Evolutionary conservation across 2,329 filamentous ascomycete genomes (phyloP), one percentile per base, ranked within the genome.

Genomic region (Sarocladiaceae sp.): DNA sequence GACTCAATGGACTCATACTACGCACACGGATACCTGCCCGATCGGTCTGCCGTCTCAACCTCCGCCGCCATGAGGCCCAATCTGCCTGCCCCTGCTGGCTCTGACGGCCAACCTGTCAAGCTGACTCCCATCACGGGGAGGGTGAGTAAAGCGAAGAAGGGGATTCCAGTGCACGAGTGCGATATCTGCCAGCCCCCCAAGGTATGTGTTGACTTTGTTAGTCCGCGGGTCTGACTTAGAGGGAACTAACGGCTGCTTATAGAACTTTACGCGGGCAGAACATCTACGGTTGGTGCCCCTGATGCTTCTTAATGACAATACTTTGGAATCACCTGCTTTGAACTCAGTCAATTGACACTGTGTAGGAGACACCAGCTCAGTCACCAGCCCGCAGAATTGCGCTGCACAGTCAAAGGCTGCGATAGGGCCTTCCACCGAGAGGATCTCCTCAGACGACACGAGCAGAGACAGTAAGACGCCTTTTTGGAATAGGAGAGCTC

Each of bases 241-340:
- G 15, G 6, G 6, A 16, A 9, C 24, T 5, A 43, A 13, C 33
- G 16, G 27, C 18, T 12, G 6, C 13, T 15, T 6, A 11, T 47
- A 81, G 78, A 80, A 74, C 2, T 82, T 82, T 49, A 80, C 77
- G 11, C 67, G 78, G 54, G 78, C 78, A 23, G 78, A 82, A 54
- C 78, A 82, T 59, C 60, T 82, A 33, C 75, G 76, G 77, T 81
- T 57, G 50, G 64, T 54, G 43, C 19, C 33, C 12, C 35, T 41
- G 16, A 33, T n/a, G n/a, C n/a, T n/a, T n/a, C n/a, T n/a, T n/a
- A n/a, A n/a, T n/a, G n/a, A n/a, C n/a, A n/a, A n/a, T n/a, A 18
- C 16, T 6, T 44, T 35, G 19, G 11, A 32, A 18, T 31, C 13
- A 26, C 19, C 4, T 4, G 10, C 19, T 21, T 4, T 4, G 37